Conservation (phyloP, 352 stramenopile genomes). For the Phytophthora constricta region DNA sequence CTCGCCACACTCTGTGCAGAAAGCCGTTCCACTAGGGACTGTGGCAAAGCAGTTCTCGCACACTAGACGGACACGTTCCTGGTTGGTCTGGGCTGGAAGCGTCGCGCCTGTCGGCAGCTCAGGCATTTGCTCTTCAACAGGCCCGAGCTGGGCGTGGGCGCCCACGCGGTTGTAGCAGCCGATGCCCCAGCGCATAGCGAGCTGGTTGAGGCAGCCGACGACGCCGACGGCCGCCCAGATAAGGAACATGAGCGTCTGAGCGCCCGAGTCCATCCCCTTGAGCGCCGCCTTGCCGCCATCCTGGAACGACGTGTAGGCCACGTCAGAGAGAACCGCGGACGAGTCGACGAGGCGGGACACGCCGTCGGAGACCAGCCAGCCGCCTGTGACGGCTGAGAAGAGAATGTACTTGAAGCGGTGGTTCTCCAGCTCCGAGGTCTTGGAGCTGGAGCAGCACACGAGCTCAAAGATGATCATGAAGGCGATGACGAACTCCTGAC, state of each 20-base stretch:
- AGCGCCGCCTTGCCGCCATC: conserved; percentile 58
- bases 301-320: conserved; percentile 77
- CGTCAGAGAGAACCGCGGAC: conserved; percentile 57
- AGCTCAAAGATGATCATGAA: conserved; percentile 91
- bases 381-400: conserved; percentile 74
- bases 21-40: conserved; percentile 80
- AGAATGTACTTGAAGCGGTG: conserved; percentile 91
- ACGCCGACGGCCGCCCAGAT: conserved; percentile 75
- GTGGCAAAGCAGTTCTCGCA: conserved; percentile 92
- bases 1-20: conserved; percentile 90
- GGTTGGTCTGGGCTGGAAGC: conserved; percentile 52
- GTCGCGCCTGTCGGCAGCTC: conserved; percentile 80
- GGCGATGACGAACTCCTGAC: conserved; percentile 88
- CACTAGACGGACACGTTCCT: conserved; percentile 80
- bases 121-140: conserved; percentile 71
- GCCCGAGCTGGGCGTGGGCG: conserved; percentile 66
- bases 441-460: conserved; percentile 78
- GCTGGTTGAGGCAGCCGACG: conserved; percentile 77
- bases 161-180: conserved; percentile 91
- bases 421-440: conserved; percentile 86
- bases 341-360: conserved; percentile 77
- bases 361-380: conserved; percentile 80
- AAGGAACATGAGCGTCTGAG: conserved; percentile 79
- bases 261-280: conserved; percentile 53
- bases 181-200: conserved; percentile 88